Conservation (phyloP, 306 rosid genomes). For the Adenanthera pavonina region DNA sequence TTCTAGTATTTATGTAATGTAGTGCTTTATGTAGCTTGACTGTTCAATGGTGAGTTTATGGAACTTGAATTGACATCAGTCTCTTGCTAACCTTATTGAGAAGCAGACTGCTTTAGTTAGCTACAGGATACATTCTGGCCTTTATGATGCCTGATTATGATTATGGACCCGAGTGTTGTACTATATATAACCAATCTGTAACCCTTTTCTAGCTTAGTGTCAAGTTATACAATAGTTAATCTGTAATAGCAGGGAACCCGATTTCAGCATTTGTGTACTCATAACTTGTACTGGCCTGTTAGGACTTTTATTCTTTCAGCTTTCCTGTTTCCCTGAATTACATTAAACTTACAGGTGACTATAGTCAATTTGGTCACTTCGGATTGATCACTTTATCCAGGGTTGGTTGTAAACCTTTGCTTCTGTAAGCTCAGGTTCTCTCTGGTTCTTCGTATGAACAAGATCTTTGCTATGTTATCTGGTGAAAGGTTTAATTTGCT, state of each 20-base stretch:
- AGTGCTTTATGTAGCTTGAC: slow-evolving; percentile 53
- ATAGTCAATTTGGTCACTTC: neutral
- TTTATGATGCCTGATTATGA: slow-evolving; percentile 37
- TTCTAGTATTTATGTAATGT: slow-evolving; percentile 59
- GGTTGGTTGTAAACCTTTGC: slow-evolving; percentile 36
- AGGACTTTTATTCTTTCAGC: slow-evolving; percentile 19
- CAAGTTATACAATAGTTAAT: slow-evolving; percentile 26
- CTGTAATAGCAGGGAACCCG: neutral
- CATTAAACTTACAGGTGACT: neutral
- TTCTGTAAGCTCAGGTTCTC: slow-evolving; percentile 42
- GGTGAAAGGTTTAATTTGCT: slow-evolving; percentile 36
- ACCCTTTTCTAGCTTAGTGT: slow-evolving; percentile 6
- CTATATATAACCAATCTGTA: slow-evolving; percentile 33
- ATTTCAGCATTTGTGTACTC: slow-evolving; percentile 8
- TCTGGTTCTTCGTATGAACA: slow-evolving; percentile 36
- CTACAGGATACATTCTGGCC: slow-evolving; percentile 30
- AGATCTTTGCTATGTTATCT: slow-evolving; percentile 33
- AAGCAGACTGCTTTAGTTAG: slow-evolving; percentile 36
- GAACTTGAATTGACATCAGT: slow-evolving; percentile 27
- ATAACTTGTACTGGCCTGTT: neutral
- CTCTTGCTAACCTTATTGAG: slow-evolving; percentile 24
- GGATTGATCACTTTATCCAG: slow-evolving; percentile 28
- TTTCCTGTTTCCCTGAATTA: neutral
- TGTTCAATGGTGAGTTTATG: slow-evolving; percentile 25
- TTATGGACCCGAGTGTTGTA: slow-evolving; percentile 35